phyloP scores from a whole-genome alignment of 257 asterid species.

The Cruciata laevipes region DNA sequence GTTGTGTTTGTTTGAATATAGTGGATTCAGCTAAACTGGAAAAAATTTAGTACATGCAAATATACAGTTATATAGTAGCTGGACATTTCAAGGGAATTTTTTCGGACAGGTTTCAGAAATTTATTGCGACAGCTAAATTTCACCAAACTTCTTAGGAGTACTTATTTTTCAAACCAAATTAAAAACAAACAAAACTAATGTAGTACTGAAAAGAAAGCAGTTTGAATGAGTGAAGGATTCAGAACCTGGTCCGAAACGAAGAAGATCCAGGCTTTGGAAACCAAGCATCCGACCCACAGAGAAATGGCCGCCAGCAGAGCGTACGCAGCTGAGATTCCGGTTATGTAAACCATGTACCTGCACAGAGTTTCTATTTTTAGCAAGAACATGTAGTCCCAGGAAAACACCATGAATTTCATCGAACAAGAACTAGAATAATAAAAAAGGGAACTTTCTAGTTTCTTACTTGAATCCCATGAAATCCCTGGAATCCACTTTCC shows the following conservation, averaged over 20 bases:
- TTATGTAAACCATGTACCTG: constrained; percentile 75
- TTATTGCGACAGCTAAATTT: constrained; percentile 1
- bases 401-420: background rate
- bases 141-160: background rate
- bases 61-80: background rate
- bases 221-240: background rate
- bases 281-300: constrained; percentile 45
- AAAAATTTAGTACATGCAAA: background rate
- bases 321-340: constrained; percentile 59
- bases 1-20: background rate
- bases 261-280: constrained; percentile 67
- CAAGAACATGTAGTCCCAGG: background rate
- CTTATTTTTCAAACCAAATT: no score
- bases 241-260: constrained; percentile 81
- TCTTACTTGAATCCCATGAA: constrained; percentile 63
- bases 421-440: background rate
- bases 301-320: constrained; percentile 62
- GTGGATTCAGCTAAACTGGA: background rate
- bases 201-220: background rate
- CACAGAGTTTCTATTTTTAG: constrained; percentile 5
- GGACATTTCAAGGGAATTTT: background rate
- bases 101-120: background rate
- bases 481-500: constrained; percentile 48
- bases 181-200: background rate
- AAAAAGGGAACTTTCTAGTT: background rate